Percentiles rank a stretch among this genome's conserved stretches.
These are phyloP conservation scores for Lentithecium fluviatile DNA, from an alignment of 495 filamentous ascomycete species.

Conservation along the genomic window DNA sequence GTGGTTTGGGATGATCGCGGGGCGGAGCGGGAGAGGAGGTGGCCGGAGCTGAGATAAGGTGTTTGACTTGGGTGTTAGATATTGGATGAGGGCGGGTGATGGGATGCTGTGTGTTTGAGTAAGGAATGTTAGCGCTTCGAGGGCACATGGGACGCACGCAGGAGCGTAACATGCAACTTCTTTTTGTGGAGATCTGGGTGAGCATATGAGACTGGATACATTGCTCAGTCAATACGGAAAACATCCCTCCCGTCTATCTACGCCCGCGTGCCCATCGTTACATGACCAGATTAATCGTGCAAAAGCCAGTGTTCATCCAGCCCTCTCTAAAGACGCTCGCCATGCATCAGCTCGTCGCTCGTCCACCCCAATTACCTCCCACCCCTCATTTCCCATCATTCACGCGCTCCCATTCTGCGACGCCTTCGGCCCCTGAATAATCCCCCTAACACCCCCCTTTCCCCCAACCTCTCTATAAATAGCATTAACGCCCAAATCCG, in stretches of 20 bases:
- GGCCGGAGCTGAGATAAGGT: too few relatives aligned
- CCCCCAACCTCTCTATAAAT: slow-evolving; percentile 81
- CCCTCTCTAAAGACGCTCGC: slow-evolving; percentile 1
- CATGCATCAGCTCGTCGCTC: not conserved
- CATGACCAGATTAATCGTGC: not conserved
- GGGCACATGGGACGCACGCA: too few relatives aligned
- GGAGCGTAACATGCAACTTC: too few relatives aligned
- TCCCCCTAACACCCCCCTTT: slow-evolving; percentile 79
- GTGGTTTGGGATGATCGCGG: slow-evolving; percentile 1
- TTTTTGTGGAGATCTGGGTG: too few relatives aligned
- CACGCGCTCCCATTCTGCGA: slow-evolving; percentile 48
- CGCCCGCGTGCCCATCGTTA: not conserved
- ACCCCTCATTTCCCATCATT: not conserved
- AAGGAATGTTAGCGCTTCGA: too few relatives aligned
- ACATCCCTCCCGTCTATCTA: not conserved
- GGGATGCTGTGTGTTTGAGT: too few relatives aligned
- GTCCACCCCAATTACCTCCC: not conserved
- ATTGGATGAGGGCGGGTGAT: too few relatives aligned
- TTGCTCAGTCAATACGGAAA: too few relatives aligned
- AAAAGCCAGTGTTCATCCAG: not conserved
- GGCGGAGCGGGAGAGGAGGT: not conserved
- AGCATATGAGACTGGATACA: too few relatives aligned
- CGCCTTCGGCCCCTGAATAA: slow-evolving; percentile 50
- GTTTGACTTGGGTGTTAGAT: too few relatives aligned
- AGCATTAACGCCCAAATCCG: slow-evolving; percentile 73